Evolutionary conservation across 2,329 filamentous ascomycete genomes (phyloP).

Genomic region (Phialemoniopsis sp.): DNA sequence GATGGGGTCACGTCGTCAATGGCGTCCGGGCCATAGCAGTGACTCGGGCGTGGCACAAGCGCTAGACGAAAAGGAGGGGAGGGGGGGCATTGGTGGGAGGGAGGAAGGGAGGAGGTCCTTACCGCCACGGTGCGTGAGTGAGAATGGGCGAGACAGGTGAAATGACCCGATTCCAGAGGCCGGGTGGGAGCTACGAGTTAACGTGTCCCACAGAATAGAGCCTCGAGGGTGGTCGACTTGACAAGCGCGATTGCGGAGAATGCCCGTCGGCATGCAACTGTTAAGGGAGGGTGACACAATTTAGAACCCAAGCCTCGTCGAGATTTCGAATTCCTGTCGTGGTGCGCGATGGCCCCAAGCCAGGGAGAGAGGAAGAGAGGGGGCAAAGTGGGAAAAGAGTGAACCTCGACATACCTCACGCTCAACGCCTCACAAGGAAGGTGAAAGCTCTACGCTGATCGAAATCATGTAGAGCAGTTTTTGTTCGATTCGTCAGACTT

Average conservation of each 20-base stretch:
- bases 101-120: conserved; percentile 26
- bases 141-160: conserved; percentile 29
- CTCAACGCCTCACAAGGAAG: conserved; percentile 13
- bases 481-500: too few relatives aligned
- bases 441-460: conserved; percentile 10
- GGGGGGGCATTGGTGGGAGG: conserved; percentile 1
- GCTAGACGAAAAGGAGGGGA: conserved; percentile 2
- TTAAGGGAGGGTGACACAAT: conserved; percentile 23
- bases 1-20: neutral
- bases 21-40: neutral
- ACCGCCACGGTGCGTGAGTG: conserved; percentile 42
- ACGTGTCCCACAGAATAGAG: conserved; percentile 54
- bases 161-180: conserved; percentile 45
- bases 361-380: neutral
- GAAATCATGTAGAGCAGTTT: conserved; percentile 15
- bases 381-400: neutral
- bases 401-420: conserved; percentile 11
- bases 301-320: conserved; percentile 9
- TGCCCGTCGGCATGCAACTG: conserved; percentile 38
- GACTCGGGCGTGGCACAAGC: neutral
- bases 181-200: conserved; percentile 59
- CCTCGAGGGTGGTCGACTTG: conserved; percentile 31
- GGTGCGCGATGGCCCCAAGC: too few relatives aligned
- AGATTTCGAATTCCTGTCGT: too few relatives aligned
- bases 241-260: conserved; percentile 31